These are phyloP conservation scores for Coemansia sp. DNA, from an alignment of 192 early-diverging fungal genomes.

Conservation along the genomic window DNA sequence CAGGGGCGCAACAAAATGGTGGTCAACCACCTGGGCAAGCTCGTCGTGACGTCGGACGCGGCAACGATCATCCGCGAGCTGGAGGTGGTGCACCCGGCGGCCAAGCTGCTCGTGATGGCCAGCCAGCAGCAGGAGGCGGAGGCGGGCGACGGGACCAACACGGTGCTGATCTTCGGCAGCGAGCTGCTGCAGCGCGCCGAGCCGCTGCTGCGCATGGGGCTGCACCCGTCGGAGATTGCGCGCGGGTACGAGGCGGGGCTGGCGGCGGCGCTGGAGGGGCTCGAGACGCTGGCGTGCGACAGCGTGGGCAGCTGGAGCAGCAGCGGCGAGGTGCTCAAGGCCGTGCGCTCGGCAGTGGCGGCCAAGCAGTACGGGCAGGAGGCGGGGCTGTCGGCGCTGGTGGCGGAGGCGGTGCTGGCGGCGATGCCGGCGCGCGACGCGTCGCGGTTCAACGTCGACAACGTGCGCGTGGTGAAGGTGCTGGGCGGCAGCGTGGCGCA, in stretches of 20 bases:
- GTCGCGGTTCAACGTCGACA: constrained; percentile 91
- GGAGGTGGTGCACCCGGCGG: constrained; percentile 97
- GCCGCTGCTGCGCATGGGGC: constrained; percentile 88
- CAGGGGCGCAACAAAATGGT: constrained; percentile 99
- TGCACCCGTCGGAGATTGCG: constrained; percentile 93
- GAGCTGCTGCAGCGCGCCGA: constrained; percentile 95
- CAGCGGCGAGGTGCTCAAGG: constrained; percentile 69
- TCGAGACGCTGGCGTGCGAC: constrained; percentile 75
- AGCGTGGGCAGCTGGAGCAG: constrained; percentile 55
- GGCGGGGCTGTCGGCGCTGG: constrained; percentile 77
- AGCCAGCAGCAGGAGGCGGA: constrained; percentile 97
- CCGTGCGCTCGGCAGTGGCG: constrained; percentile 77
- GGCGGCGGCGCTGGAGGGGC: constrained; percentile 77
- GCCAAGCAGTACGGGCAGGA: constrained; percentile 98
- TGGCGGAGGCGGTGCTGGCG: constrained; percentile 79
- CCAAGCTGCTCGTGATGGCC: constrained; percentile 93
- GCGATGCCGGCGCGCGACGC: constrained; percentile 87
- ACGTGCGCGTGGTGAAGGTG: constrained; percentile 95
- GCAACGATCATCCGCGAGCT: constrained; percentile 97
- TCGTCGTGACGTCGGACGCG: constrained; percentile 99
- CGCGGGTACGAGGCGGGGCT: constrained; percentile 90
- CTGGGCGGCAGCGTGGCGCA: constrained; percentile 90
- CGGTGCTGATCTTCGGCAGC: constrained; percentile 92
- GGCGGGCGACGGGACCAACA: constrained; percentile 95
- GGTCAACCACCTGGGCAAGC: constrained; percentile 97